A percentile compares a stretch with the other conserved stretches of the same genome.
These are phyloP conservation scores for Stachybotrys echinatus DNA, from an alignment of 2,329 filamentous ascomycete genomes.

Conservation along the genomic window DNA sequence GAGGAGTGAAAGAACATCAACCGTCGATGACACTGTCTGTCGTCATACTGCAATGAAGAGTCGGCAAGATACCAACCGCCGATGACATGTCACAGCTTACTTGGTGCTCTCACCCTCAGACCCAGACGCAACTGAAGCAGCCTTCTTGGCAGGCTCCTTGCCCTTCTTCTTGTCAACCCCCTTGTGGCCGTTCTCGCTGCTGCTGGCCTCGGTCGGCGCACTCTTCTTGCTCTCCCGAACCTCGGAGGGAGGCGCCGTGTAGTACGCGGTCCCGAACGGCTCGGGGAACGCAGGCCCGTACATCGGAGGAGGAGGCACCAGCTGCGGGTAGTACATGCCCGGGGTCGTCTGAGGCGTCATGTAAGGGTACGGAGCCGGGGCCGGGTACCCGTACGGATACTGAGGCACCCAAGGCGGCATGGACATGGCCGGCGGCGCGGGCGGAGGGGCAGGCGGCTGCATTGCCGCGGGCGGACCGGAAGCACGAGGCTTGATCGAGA, in stretches of 20 bases:
- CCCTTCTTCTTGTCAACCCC: slow-evolving; percentile 33
- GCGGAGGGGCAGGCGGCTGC: too few relatives aligned
- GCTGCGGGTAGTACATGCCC: neutral
- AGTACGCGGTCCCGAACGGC: neutral
- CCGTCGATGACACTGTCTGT: too few relatives aligned
- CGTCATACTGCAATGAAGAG: too few relatives aligned
- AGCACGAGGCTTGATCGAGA: neutral
- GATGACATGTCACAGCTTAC: too few relatives aligned
- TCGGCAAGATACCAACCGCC: too few relatives aligned
- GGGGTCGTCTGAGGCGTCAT: neutral
- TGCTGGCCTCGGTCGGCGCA: slow-evolving; percentile 25
- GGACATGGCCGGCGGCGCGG: neutral
- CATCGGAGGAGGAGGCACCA: neutral
- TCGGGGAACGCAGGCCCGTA: neutral
- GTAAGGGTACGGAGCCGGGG: neutral
- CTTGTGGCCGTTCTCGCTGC: slow-evolving; percentile 39
- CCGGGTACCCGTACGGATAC: neutral
- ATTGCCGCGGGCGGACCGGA: neutral
- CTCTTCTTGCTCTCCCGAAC: neutral
- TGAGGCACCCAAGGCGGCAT: neutral
- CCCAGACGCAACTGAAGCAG: neutral
- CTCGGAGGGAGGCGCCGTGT: neutral
- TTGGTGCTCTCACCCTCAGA: neutral
- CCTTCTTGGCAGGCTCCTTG: neutral
- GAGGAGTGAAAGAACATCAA: too few relatives aligned